A percentile compares a stretch with the other conserved stretches of the same genome.
Conservation (phyloP, 495 filamentous ascomycete genomes). For the Alectoria sarmentosa region DNA sequence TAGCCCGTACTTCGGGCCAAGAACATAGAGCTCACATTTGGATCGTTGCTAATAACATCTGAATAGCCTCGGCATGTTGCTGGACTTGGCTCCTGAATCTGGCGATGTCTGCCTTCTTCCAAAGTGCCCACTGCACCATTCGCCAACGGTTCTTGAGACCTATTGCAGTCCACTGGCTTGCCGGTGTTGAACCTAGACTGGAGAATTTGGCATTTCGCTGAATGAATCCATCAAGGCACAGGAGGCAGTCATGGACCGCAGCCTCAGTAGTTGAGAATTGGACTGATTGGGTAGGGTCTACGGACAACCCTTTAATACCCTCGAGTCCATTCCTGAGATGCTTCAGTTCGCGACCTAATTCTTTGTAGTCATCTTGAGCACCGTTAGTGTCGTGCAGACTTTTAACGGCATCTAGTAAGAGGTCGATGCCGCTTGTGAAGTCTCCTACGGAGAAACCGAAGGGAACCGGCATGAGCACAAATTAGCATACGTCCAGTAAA, state of each 20-base stretch:
- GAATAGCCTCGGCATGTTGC: not conserved
- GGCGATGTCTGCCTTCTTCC: not conserved
- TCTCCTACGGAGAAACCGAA: constrained; percentile 11
- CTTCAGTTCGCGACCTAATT: not conserved
- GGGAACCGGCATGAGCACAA: not conserved
- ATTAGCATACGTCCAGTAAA: no score
- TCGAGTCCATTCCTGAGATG: not conserved
- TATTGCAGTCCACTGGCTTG: no score
- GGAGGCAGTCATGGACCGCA: no score
- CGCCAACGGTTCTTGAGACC: no score
- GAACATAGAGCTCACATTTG: not conserved
- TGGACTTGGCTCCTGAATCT: not conserved
- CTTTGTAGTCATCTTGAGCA: not conserved
- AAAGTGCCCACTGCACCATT: not conserved
- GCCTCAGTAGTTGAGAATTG: no score
- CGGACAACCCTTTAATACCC: no score
- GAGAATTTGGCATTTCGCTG: no score
- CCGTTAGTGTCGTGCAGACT: not conserved
- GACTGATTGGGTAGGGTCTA: no score
- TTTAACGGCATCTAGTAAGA: not conserved
- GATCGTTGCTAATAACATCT: not conserved
- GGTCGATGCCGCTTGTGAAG: constrained; percentile 3
- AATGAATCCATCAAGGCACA: no score
- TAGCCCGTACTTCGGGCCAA: no score
- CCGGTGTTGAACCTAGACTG: no score